Conservation (phyloP, 768 basidiomycete species). For the Piloderma croceum region DNA sequence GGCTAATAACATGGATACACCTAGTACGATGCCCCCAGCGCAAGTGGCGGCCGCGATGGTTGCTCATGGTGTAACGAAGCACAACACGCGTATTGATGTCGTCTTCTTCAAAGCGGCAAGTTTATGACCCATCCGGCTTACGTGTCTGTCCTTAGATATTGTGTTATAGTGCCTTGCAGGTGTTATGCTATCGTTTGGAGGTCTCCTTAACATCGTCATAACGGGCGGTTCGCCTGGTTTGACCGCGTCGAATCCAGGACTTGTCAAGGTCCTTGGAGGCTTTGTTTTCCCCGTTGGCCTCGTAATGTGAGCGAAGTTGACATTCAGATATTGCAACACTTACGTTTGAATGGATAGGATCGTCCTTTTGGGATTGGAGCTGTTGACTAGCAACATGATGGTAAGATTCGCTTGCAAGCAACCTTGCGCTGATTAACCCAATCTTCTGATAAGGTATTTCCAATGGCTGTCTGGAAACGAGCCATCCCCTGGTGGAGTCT, state of each 20-base stretch:
- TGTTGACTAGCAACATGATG: conserved; percentile 76
- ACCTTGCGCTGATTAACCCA: not conserved
- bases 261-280: conserved; percentile 60
- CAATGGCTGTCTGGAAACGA: conserved; percentile 60
- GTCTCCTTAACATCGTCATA: conserved; percentile 54
- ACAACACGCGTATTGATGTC: conserved; percentile 53
- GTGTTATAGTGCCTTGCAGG: conserved; percentile 50
- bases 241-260: conserved; percentile 51
- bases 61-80: conserved; percentile 54
- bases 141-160: not conserved
- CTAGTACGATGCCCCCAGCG: conserved; percentile 51
- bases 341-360: conserved; percentile 42
- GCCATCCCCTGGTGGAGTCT: conserved; percentile 68
- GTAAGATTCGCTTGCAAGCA: conserved; percentile 25
- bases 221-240: conserved; percentile 53
- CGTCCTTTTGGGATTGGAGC: conserved; percentile 61
- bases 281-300: conserved; percentile 74
- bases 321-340: not conserved
- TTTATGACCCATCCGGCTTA: conserved; percentile 7
- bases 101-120: conserved; percentile 67
- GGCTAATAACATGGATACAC: too few relatives aligned
- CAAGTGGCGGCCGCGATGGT: conserved; percentile 56
- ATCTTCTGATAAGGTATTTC: conserved; percentile 43
- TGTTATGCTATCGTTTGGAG: conserved; percentile 71
- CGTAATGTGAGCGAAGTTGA: conserved; percentile 50